These are phyloP conservation scores for Passalora sequoiae DNA, from an alignment of 2,329 filamentous ascomycete species.

Conservation along the genomic window DNA sequence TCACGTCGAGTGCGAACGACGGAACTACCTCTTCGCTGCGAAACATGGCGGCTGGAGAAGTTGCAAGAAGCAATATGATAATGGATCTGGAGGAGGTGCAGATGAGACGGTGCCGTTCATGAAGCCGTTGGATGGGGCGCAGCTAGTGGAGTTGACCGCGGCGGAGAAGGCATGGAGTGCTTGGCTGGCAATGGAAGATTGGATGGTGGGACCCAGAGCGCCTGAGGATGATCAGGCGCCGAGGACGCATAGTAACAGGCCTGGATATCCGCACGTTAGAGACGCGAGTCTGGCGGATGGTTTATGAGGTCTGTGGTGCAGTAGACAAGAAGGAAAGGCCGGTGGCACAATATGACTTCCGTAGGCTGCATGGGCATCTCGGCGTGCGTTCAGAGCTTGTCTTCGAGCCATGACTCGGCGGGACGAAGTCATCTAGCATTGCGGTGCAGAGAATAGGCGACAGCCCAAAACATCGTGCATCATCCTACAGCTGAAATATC, in stretches of 20 bases:
- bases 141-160: conserved; percentile 71
- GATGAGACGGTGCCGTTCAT: conserved; percentile 84
- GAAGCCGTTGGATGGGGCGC: conserved; percentile 65
- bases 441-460: too few species aligned
- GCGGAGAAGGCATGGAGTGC: conserved; percentile 87
- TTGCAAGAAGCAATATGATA: conserved; percentile 84
- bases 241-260: conserved; percentile 3
- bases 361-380: too few species aligned
- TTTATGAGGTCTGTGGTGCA: too few species aligned
- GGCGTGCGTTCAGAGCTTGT: too few species aligned
- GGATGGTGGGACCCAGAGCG: conserved; percentile 87
- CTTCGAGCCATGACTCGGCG: too few species aligned
- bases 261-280: background rate
- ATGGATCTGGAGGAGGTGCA: conserved; percentile 52
- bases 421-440: too few species aligned
- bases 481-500: too few species aligned
- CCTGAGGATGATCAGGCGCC: conserved; percentile 39
- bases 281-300: conserved; percentile 7
- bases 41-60: conserved; percentile 87
- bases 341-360: too few species aligned
- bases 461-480: too few species aligned
- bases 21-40: conserved; percentile 91
- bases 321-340: too few species aligned
- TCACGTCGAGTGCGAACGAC: conserved; percentile 80
- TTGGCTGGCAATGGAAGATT: conserved; percentile 96